Evolutionary conservation across 2,329 filamentous ascomycete genomes (phyloP).

Genomic region (Metarhizium humberi): DNA sequence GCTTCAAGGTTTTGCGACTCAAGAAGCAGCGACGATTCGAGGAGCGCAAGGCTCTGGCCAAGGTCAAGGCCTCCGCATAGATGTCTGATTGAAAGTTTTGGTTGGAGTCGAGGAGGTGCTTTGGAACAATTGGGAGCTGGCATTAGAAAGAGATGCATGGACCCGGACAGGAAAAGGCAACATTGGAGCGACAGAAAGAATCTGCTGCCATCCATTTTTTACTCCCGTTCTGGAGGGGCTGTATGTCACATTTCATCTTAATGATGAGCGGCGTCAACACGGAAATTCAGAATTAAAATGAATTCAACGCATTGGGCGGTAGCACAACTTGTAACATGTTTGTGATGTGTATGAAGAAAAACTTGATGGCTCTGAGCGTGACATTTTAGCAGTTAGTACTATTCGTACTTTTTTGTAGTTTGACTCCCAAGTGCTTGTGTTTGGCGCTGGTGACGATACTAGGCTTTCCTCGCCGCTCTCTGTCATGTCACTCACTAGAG

Average conservation of each 20-base stretch:
- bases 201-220: slow-evolving; percentile 34
- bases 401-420: too few relatives aligned
- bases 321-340: slow-evolving; percentile 14
- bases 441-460: too few relatives aligned
- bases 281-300: slow-evolving; percentile 44
- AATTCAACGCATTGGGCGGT: slow-evolving; percentile 26
- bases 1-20: slow-evolving; percentile 99
- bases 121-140: slow-evolving; percentile 23
- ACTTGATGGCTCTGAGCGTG: neutral
- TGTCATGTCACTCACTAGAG: slow-evolving; percentile 2
- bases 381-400: too few relatives aligned
- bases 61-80: slow-evolving; percentile 78
- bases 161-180: slow-evolving; percentile 22
- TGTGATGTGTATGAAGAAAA: slow-evolving; percentile 5
- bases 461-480: neutral
- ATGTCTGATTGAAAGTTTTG: slow-evolving; percentile 23
- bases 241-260: slow-evolving; percentile 53
- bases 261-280: slow-evolving; percentile 58
- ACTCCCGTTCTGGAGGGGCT: slow-evolving; percentile 49
- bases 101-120: slow-evolving; percentile 14
- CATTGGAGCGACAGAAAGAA: slow-evolving; percentile 27
- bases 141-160: slow-evolving; percentile 28
- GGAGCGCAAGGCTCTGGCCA: slow-evolving; percentile 91
- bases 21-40: slow-evolving; percentile 99
- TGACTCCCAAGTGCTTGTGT: too few relatives aligned